Evolutionary conservation across 1,284 basidiomycete genomes (phyloP).

Genomic region (Ceratobasidium sp.): DNA sequence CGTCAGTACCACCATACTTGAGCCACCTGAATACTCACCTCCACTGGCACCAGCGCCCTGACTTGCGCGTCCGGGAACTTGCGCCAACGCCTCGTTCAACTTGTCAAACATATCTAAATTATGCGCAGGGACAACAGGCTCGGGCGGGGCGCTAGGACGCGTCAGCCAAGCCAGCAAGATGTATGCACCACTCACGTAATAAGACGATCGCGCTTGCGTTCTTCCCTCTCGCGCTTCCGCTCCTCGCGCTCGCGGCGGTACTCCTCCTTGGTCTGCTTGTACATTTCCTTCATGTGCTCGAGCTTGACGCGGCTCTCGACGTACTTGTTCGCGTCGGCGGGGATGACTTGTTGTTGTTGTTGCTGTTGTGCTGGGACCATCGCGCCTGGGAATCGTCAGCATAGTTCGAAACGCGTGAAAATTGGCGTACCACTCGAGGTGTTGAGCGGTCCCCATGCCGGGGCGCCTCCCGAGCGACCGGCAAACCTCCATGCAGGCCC

Average conservation of each 20-base stretch:
- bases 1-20: neutral
- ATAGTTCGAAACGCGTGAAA: neutral
- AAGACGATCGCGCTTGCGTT: neutral
- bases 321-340: constrained; percentile 20
- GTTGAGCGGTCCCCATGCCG: constrained; percentile 3
- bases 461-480: constrained; percentile 2
- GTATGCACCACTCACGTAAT: constrained; percentile 1
- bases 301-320: constrained; percentile 29
- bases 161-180: neutral
- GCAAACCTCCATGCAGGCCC: constrained; percentile 33
- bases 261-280: constrained; percentile 36
- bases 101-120: constrained; percentile 29
- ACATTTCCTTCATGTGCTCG: constrained; percentile 36
- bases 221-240: constrained; percentile 24
- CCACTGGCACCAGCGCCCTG: too few species aligned
- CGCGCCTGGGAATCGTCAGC: neutral
- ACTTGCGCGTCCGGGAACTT: constrained; percentile 21
- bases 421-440: neutral
- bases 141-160: neutral
- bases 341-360: neutral
- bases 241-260: constrained; percentile 33
- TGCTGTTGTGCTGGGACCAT: constrained; percentile 1
- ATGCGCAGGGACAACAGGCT: neutral
- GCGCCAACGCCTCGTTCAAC: constrained; percentile 14
- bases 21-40: too few species aligned